Conservation (phyloP, 768 basidiomycete genomes). For the Podaxis sp. region DNA sequence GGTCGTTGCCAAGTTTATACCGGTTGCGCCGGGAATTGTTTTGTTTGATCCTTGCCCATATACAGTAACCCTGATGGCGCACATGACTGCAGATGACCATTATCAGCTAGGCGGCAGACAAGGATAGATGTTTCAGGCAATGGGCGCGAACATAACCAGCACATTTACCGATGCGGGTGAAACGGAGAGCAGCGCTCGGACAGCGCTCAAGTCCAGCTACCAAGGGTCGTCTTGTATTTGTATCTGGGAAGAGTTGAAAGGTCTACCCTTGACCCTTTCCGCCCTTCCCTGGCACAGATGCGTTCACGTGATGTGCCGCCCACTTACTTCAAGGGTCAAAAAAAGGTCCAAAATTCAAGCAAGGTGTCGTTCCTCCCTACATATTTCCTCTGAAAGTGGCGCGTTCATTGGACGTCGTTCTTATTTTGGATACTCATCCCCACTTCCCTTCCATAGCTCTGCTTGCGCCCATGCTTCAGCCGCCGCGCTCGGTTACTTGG, state of each 20-base stretch:
- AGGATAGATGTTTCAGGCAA: background rate
- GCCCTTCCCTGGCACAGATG: background rate
- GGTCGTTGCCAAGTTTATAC: slow-evolving; percentile 32
- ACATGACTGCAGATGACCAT: slow-evolving; percentile 10
- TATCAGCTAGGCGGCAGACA: slow-evolving; percentile 4
- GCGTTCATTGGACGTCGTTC: background rate
- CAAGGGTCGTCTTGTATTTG: background rate
- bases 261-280: background rate
- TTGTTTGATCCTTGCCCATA: slow-evolving; percentile 14
- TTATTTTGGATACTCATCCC: too few species aligned
- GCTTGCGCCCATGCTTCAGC: too few species aligned
- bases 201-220: background rate
- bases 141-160: slow-evolving; percentile 7
- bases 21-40: slow-evolving; percentile 30
- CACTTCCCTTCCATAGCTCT: too few species aligned
- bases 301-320: background rate
- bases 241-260: background rate
- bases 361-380: background rate
- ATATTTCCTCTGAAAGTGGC: background rate
- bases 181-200: background rate
- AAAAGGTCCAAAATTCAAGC: background rate
- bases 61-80: slow-evolving; percentile 13
- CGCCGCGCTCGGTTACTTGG: too few species aligned
- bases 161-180: background rate
- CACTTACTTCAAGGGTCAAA: background rate